Evolutionary conservation across 2,329 filamentous ascomycete genomes (phyloP).

Genomic region (Microdochium nivale): DNA sequence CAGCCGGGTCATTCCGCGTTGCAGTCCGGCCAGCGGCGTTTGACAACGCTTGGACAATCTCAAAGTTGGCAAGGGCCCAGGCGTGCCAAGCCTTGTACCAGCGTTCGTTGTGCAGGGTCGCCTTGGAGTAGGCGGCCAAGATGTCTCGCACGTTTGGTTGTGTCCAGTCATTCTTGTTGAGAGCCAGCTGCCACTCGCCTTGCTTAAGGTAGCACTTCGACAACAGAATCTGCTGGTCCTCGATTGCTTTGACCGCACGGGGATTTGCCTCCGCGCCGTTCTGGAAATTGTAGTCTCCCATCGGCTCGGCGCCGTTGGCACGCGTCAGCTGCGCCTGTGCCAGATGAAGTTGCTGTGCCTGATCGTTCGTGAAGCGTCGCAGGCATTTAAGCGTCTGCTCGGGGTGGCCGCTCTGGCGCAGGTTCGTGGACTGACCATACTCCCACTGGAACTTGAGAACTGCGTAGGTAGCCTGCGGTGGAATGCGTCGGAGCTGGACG

Average conservation of each 20-base stretch:
- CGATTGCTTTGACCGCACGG: conserved; percentile 42
- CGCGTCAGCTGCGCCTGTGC: conserved; percentile 43
- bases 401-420: conserved; percentile 33
- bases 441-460: conserved; percentile 97
- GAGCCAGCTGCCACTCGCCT: conserved; percentile 86
- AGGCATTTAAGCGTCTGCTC: conserved; percentile 52
- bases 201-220: conserved; percentile 95
- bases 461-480: conserved; percentile 85
- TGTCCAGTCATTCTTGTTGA: conserved; percentile 85
- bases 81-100: conserved; percentile 99
- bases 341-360: conserved; percentile 44
- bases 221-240: conserved; percentile 62
- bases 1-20: conserved; percentile 47
- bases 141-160: conserved; percentile 81
- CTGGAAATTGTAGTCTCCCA: conserved; percentile 41
- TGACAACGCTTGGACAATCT: conserved; percentile 81
- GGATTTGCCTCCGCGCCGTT: conserved; percentile 38
- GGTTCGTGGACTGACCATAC: conserved; percentile 53
- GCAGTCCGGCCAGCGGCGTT: conserved; percentile 51
- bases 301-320: conserved; percentile 34
- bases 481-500: conserved; percentile 36
- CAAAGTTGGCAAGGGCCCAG: conserved; percentile 96
- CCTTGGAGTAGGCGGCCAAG: conserved; percentile 80
- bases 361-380: conserved; percentile 51
- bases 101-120: conserved; percentile 85